Evolutionary conservation across 345 rosid species (phyloP).

Genomic region (Brassica rapa): DNA sequence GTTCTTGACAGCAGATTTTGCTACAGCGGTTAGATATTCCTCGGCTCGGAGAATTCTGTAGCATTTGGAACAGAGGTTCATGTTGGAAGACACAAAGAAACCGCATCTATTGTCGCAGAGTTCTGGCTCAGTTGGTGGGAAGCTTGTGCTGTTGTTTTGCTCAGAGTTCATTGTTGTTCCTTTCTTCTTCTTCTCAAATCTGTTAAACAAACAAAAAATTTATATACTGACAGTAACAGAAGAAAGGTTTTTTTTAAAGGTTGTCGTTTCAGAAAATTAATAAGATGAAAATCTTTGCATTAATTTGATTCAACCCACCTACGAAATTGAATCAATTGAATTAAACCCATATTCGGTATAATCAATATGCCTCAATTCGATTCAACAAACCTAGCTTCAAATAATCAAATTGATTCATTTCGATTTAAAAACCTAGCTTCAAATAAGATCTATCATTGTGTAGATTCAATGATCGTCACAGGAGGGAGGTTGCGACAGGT

Average conservation of each 20-base stretch:
- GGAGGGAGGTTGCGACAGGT: too few species aligned
- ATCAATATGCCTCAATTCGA: too few species aligned
- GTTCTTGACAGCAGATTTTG: constrained; percentile 65
- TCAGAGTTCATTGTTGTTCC: constrained; percentile 68
- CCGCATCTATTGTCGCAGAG: constrained; percentile 86
- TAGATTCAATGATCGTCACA: too few species aligned
- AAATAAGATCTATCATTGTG: too few species aligned
- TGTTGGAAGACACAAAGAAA: constrained; percentile 74
- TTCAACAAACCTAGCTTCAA: too few species aligned
- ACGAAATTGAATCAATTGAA: too few species aligned
- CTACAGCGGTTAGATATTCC: constrained; percentile 63
- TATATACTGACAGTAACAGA: constrained; percentile 16
- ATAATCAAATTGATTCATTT: too few species aligned
- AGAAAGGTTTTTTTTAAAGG: constrained; percentile 13
- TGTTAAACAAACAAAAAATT: neutral
- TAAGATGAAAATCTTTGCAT: too few species aligned
- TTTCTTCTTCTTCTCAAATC: constrained; percentile 24
- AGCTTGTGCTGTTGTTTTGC: constrained; percentile 76
- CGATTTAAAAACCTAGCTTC: too few species aligned
- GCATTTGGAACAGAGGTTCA: constrained; percentile 90
- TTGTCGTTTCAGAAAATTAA: too few species aligned
- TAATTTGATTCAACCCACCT: too few species aligned
- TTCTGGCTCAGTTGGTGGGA: constrained; percentile 59
- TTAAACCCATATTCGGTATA: too few species aligned
- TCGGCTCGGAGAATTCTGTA: constrained; percentile 55